Percentiles rank a stretch among this genome's conserved stretches.
These are phyloP conservation scores for Boletus reticulatus DNA, from an alignment of 768 basidiomycete species.

Conservation along the genomic window DNA sequence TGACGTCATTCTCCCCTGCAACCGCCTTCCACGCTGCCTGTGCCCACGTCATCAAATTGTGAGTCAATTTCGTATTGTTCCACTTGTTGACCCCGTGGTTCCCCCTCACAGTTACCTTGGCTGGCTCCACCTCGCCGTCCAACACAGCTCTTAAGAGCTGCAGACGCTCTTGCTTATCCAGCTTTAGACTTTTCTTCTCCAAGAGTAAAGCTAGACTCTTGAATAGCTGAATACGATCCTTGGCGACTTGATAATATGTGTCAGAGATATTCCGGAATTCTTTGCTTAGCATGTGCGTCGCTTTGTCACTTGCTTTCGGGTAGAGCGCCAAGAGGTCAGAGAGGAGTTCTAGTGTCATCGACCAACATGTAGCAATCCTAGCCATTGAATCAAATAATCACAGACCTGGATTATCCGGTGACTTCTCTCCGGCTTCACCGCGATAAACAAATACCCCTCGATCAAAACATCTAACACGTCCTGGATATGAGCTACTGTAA, in stretches of 20 bases:
- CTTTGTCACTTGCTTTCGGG: conserved; percentile 13
- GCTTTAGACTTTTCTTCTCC: background rate
- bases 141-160: background rate
- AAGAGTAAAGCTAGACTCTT: conserved; percentile 2
- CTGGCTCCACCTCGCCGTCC: conserved; percentile 1
- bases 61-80: too few relatives aligned
- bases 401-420: conserved; percentile 3
- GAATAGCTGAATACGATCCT: conserved; percentile 14
- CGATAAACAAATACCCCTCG: conserved; percentile 7
- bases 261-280: conserved; percentile 6
- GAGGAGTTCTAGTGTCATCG: conserved; percentile 12
- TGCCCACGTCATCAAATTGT: background rate
- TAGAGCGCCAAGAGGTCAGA: background rate
- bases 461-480: conserved; percentile 15
- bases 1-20: background rate
- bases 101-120: background rate
- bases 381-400: too few relatives aligned
- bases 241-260: conserved; percentile 7
- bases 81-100: too few relatives aligned
- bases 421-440: background rate
- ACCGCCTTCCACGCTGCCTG: background rate
- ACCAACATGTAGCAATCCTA: background rate
- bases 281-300: background rate
- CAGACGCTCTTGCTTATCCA: background rate
- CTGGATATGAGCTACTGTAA: background rate